Percentiles rank a stretch among this genome's conserved stretches.
These are phyloP conservation scores for Rhodofomes roseus DNA, from an alignment of 1,284 basidiomycete genomes.

Conservation along the genomic window DNA sequence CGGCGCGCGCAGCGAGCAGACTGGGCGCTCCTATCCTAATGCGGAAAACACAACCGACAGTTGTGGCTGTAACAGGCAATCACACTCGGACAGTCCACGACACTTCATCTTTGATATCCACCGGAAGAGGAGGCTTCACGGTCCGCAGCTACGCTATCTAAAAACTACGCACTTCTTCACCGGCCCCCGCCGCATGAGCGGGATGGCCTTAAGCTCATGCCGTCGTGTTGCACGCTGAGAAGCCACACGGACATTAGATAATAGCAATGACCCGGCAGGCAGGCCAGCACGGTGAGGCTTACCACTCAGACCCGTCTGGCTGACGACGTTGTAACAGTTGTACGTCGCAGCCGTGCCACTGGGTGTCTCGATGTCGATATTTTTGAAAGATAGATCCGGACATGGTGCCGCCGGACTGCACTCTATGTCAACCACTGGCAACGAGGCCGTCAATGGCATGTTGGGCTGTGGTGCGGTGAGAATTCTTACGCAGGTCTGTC, in stretches of 20 bases:
- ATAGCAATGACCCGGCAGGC: neutral
- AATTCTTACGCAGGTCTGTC: slow-evolving; percentile 37
- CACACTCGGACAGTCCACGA: neutral
- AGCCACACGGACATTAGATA: neutral
- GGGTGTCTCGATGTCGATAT: slow-evolving; percentile 39
- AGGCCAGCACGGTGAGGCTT: neutral
- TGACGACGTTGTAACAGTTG: slow-evolving; percentile 45
- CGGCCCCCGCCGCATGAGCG: neutral
- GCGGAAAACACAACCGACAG: neutral
- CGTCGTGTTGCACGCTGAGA: slow-evolving; percentile 3
- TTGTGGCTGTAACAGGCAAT: neutral
- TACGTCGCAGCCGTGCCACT: slow-evolving; percentile 33
- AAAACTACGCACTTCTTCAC: neutral
- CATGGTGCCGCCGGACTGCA: slow-evolving; percentile 52
- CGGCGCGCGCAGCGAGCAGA: neutral
- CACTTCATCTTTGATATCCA: neutral
- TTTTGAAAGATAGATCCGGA: slow-evolving; percentile 39
- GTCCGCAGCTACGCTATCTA: neutral
- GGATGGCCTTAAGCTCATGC: neutral
- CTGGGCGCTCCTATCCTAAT: neutral
- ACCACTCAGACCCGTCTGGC: slow-evolving; percentile 38
- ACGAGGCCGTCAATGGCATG: neutral
- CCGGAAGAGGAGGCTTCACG: neutral
- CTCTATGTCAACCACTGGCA: slow-evolving; percentile 49
- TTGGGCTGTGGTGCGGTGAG: neutral